A percentile compares a stretch with the other conserved stretches of the same genome.
These are phyloP conservation scores for Chlorella sp. DNA, from an alignment of 139 green algal genomes.

Conservation along the genomic window DNA sequence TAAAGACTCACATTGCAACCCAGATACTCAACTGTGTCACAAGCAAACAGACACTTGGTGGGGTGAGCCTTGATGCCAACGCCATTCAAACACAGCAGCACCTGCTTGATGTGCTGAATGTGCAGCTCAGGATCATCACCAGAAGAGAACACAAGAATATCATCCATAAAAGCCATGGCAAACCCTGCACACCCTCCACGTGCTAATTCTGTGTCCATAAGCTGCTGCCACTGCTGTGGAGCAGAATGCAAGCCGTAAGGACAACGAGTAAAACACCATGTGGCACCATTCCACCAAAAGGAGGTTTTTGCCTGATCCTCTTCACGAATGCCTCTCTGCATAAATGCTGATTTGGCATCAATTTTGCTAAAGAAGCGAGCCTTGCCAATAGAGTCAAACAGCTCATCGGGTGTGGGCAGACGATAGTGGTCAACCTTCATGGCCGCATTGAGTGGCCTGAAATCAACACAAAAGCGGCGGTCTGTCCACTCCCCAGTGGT, in stretches of 20 bases:
- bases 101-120: background rate
- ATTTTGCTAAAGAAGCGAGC: background rate
- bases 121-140: background rate
- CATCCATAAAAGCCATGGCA: background rate
- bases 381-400: background rate
- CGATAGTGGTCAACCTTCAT: background rate
- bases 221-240: background rate
- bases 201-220: background rate
- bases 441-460: background rate
- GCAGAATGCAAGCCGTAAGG: background rate
- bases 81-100: background rate
- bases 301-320: background rate
- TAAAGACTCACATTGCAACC: constrained; percentile 23
- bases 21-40: constrained; percentile 3
- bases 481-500: background rate
- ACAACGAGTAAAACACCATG: background rate
- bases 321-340: background rate
- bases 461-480: background rate
- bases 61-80: background rate
- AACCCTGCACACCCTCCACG: background rate
- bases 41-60: background rate
- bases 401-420: background rate
- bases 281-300: background rate
- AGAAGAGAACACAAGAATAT: background rate
- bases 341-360: background rate